Evolutionary conservation across 2,329 filamentous ascomycete genomes (phyloP), one percentile per base, ranked within the genome.

Genomic region (Hypocrella siamensis): DNA sequence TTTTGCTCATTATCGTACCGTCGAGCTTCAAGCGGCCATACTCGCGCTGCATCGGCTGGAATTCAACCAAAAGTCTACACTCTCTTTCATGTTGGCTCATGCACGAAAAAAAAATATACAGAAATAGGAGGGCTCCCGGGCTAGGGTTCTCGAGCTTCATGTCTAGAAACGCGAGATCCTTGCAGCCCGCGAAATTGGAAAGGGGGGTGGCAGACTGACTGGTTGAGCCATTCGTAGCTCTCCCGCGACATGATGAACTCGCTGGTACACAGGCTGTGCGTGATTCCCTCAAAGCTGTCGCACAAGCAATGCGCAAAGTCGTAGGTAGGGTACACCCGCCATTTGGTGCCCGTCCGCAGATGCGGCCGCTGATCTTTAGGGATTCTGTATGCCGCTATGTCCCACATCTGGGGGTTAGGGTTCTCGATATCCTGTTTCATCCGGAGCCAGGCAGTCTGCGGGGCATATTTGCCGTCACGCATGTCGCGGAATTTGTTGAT

Each of bases 381-480:
- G 36, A 96, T 77, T 38, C 88, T 74, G 56, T 93, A 96, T 11
- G 88, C 88, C 2, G 82, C 81, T 32, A 93, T 58, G 62, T 96
- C 88, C 88, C 86, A 94, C 80, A 93, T 86, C 56, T 93, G 83
- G 5, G 86, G 85, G 52, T 94, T 94, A 17, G 79, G 76, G 43
- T 79, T 76, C 31, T 72, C 70, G 40, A 82, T 81, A 40, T 83
- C 71, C 63, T 93, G 83, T 61, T 93, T 93, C 86, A 94, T 93
- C 38, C 88, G 75, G 32, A 96, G 61, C 45, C 84, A 80, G 2
- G 84, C 88, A 51, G 84, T 76, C 45, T 75, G 73, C 1, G 84
- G 77, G 51, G 80, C 76, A 57, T 94, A 93, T 56, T 88, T 82
- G 16, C 88, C 88, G 48, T 92, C 84, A 31, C 75, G 68, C 88